Evolutionary conservation across 2,329 filamentous ascomycete species (phyloP).

Genomic region (Cordyceps cateniannulata): DNA sequence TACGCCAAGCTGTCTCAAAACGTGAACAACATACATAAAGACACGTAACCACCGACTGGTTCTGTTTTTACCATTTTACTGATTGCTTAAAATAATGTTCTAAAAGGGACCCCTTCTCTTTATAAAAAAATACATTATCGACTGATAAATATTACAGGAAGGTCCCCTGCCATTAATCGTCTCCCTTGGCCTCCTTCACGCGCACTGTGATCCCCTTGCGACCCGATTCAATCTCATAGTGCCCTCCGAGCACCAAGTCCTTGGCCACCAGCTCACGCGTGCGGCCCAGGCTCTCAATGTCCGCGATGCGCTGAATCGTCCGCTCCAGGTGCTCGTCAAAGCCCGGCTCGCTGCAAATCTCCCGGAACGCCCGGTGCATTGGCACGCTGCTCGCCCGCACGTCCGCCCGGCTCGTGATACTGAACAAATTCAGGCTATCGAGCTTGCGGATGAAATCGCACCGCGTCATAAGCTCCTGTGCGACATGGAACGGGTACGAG

Average conservation of each 20-base stretch:
- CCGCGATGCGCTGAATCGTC: conserved; percentile 79
- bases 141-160: too few relatives aligned
- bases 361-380: conserved; percentile 87
- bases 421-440: conserved; percentile 92
- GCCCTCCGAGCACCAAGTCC: conserved; percentile 79
- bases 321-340: conserved; percentile 79
- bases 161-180: conserved; percentile 23
- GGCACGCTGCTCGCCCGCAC: conserved; percentile 92
- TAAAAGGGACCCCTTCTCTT: too few relatives aligned
- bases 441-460: conserved; percentile 91
- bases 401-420: conserved; percentile 78
- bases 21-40: too few relatives aligned
- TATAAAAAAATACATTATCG: too few relatives aligned
- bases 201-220: conserved; percentile 35
- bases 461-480: conserved; percentile 89
- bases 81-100: too few relatives aligned
- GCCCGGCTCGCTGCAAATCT: conserved; percentile 69
- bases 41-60: too few relatives aligned
- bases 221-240: conserved; percentile 57
- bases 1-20: too few relatives aligned
- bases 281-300: conserved; percentile 86
- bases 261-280: conserved; percentile 96
- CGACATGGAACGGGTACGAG: conserved; percentile 71
- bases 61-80: too few relatives aligned
- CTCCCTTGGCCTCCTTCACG: conserved; percentile 31